Percentiles rank a stretch among this genome's conserved stretches.
These are phyloP conservation scores for Puccinia sorghi DNA, from an alignment of 1,284 basidiomycete genomes.

Conservation along the genomic window DNA sequence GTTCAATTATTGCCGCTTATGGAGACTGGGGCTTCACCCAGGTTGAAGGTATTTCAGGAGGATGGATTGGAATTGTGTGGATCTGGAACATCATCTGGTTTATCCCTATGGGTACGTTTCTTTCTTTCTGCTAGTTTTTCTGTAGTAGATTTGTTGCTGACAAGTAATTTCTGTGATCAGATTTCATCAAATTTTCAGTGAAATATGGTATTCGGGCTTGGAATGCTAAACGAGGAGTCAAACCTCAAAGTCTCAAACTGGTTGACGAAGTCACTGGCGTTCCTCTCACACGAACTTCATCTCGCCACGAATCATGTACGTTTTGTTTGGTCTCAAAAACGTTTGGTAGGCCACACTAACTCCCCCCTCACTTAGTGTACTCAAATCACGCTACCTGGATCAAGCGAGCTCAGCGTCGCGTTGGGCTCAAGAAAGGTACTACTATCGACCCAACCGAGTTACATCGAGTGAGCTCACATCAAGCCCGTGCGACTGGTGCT, in stretches of 20 bases:
- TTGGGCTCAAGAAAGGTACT: constrained; percentile 46
- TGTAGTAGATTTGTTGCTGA: not conserved
- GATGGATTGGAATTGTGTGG: constrained; percentile 95
- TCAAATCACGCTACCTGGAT: constrained; percentile 49
- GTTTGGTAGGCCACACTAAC: too few relatives aligned
- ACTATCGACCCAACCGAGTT: constrained; percentile 46
- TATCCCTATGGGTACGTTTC: constrained; percentile 69
- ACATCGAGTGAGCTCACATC: constrained; percentile 41
- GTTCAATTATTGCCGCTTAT: constrained; percentile 91
- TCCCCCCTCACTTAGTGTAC: constrained; percentile 4
- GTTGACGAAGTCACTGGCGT: constrained; percentile 27
- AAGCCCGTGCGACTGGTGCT: constrained; percentile 42
- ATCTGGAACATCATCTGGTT: constrained; percentile 81
- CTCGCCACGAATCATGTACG: constrained; percentile 44
- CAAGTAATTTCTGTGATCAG: not conserved
- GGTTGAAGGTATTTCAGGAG: constrained; percentile 68
- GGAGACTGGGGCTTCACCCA: constrained; percentile 79
- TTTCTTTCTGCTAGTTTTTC: not conserved
- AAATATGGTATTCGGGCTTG: constrained; percentile 42
- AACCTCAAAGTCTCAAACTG: constrained; percentile 26
- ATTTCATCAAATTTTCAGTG: constrained; percentile 48
- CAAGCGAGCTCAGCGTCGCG: constrained; percentile 37
- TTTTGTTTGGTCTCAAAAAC: not conserved
- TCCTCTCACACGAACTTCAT: constrained; percentile 43
- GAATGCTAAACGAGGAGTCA: constrained; percentile 42